A percentile compares a stretch with the other conserved stretches of the same genome.
Conservation (phyloP, 1,284 basidiomycete species). For the Tilletiaria anomala region DNA sequence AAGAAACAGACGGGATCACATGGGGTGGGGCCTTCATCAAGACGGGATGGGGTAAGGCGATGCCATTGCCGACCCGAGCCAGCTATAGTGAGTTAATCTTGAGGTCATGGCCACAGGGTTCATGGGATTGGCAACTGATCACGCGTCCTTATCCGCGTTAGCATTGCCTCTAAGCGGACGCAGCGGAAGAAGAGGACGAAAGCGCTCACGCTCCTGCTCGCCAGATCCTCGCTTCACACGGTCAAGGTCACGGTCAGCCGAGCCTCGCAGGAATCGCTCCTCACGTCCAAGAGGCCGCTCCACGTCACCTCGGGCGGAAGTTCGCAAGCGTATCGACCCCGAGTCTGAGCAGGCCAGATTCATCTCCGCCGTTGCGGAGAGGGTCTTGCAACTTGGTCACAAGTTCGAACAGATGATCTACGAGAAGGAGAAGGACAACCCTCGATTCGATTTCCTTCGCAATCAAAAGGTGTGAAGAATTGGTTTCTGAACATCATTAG, state of each 20-base stretch:
- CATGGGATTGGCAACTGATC: too few relatives aligned
- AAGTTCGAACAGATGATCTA: slow-evolving; percentile 61
- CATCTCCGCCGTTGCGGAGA: slow-evolving; percentile 66
- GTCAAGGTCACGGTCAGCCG: background rate
- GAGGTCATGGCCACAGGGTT: too few relatives aligned
- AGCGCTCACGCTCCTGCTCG: too few relatives aligned
- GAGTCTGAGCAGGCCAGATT: slow-evolving; percentile 56
- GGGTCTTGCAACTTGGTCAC: slow-evolving; percentile 64
- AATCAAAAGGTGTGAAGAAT: slow-evolving; percentile 4
- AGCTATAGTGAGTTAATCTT: slow-evolving; percentile 51
- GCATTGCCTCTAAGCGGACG: slow-evolving; percentile 1
- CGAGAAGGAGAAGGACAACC: slow-evolving; percentile 63
- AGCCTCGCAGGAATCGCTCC: background rate
- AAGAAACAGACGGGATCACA: slow-evolving; percentile 73
- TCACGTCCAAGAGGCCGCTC: background rate
- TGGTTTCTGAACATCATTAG: background rate
- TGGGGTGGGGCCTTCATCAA: slow-evolving; percentile 75
- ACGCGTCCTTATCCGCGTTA: too few relatives aligned
- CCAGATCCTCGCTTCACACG: background rate
- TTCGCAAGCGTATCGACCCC: background rate
- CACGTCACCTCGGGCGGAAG: background rate
- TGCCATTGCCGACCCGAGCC: slow-evolving; percentile 72
- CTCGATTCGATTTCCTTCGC: slow-evolving; percentile 67
- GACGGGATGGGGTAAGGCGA: slow-evolving; percentile 89
- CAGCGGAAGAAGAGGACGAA: too few relatives aligned